Base-by-base conservation (phyloP, 2,329 filamentous ascomycete species). In the Sphaerostilbella broomeana region DNA sequence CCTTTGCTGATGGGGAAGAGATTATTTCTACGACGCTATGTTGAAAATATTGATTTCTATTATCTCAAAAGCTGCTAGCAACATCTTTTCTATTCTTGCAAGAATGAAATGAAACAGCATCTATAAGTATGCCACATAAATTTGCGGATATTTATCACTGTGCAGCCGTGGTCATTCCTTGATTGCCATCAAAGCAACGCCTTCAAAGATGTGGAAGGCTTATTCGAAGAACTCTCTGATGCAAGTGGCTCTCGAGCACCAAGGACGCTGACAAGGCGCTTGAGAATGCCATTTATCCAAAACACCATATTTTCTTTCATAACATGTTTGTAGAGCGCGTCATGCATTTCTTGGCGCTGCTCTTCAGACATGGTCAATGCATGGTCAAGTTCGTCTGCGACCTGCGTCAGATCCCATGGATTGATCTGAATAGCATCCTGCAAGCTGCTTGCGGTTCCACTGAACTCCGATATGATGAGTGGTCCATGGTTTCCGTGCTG, bases 381-480 rank as follows among this genome's bases (percentile, higher is more conserved):
- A 35, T 79, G 67, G 54, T 94, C 76, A 55, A 97, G 89, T 45
- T 86, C 79, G 35, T 82, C 75, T 3, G 88, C 88, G 11, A 95
- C 89, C 20, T 84, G 85, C 13, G 73, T 77, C 38, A 88, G 73
- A 57, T 95, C 87, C 87, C 88, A 95, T 1, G 90, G 90, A 64
- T 95, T 95, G 68, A 95, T 94, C 59, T 94, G 86, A 44, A 95
- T 87, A 21, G 89, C 89, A 53, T 84, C 82, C 45, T 77, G 77
- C 21, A 95, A 72, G 38, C 80, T 90, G 36, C 86, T 85, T 18
- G 89, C 88, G 1, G 90, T 95, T 42, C 90, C 90, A 45, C 88
- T 95, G 62, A 95, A 95, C 60, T 97, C 90, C 6, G 90, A 95
- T n/a, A 97, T 75, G 48, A 97, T 95, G 32, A 95, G 69, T 3